Evolutionary conservation across 345 rosid species (phyloP), one percentile per base, ranked within the genome.

Genomic region (Sonneratia alba): DNA sequence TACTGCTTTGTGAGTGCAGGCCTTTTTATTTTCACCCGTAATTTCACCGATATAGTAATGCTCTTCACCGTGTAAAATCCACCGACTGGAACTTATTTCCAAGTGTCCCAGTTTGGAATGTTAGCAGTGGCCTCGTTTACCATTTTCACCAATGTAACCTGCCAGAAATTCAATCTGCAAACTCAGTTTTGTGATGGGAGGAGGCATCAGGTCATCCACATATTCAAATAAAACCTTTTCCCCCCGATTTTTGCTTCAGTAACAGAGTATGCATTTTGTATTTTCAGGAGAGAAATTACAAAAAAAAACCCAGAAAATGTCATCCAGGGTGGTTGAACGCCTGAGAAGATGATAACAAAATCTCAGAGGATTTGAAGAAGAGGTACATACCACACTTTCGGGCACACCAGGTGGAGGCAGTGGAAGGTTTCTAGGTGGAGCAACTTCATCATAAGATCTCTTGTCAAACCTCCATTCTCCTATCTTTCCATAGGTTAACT

Each of bases 381-480:
- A 10, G 37, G 18, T 38, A 77, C 96, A 67, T 91, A 94, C 98
- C 96, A 94, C 97, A 79, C 99, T 92, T 78, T 85, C 87, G 10
- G 99, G 74, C 79, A 92, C 99, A 71, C 99, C 98, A 1, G 87
- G 82, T 56, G 99, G 99, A 71, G 99, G 99, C 80, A 95, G 70
- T 49, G 99, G 77, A 66, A 95, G 99, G 80, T 92, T 95, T 81
- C 78, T 87, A 1, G 94, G 96, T 9, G 98, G 97, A 53, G 89
- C 77, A 47, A 57, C 80, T 12, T 9, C 68, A 62, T 75, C 88
- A 47, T 80, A 90, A 4, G 99, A 90, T 83, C 99, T 85, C 82
- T 95, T 95, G 79, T 92, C 97, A 7, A 95, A 95, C 80, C 97
- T 85, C 99, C 99, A 95, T 82, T 90, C 94, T 64, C 99, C 99